Conservation (phyloP, 2,329 filamentous ascomycete species). For the Cladosporium sp. region DNA sequence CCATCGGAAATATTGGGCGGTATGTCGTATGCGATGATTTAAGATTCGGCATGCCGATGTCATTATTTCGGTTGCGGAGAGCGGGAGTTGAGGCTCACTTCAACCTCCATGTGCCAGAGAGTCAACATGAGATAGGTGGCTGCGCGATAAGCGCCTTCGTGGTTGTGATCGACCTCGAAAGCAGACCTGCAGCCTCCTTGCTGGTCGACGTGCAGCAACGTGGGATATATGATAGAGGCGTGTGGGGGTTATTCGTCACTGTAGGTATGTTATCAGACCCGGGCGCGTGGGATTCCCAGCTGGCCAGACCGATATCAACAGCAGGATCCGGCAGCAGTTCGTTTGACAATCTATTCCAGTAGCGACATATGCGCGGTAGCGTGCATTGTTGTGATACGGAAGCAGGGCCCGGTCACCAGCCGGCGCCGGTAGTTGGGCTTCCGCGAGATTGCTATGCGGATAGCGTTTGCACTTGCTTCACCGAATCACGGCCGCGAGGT, state of each 20-base stretch:
- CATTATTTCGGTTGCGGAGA: not conserved
- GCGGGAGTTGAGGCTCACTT: not conserved
- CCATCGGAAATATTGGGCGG: too few species aligned
- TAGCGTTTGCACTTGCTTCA: not conserved
- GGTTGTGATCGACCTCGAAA: not conserved
- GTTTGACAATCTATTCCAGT: not conserved
- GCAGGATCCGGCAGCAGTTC: not conserved
- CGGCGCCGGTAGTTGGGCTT: not conserved
- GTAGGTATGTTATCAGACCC: not conserved
- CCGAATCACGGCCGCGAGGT: not conserved
- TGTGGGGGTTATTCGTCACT: not conserved
- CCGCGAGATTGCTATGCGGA: conserved; percentile 1
- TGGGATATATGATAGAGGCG: not conserved
- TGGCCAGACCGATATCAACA: not conserved
- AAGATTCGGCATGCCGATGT: not conserved
- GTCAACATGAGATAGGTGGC: not conserved
- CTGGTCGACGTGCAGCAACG: conserved; percentile 1
- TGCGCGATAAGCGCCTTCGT: not conserved
- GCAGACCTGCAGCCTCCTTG: not conserved
- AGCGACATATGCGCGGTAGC: not conserved
- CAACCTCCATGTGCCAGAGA: not conserved
- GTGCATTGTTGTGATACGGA: not conserved
- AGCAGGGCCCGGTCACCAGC: not conserved
- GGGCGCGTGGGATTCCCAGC: conserved; percentile 4
- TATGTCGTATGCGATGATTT: not conserved